A percentile compares a stretch with the other conserved stretches of the same genome.
phyloP scores from a whole-genome alignment of 2,329 filamentous ascomycete genomes.

The Cordyceps militaris region DNA sequence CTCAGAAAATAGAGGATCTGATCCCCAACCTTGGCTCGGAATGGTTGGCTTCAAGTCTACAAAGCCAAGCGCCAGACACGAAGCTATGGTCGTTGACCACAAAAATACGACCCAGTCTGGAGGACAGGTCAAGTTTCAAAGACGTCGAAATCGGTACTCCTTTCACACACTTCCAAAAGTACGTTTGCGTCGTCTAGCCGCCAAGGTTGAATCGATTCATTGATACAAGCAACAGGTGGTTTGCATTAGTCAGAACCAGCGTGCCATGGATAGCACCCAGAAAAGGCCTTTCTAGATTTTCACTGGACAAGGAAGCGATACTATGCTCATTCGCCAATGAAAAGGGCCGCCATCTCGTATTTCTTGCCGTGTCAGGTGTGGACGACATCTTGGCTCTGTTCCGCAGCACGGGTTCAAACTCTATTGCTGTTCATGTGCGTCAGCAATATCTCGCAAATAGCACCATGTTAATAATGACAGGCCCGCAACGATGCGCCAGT shows the following conservation, averaged over 20 bases:
- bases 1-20: conserved; percentile 43
- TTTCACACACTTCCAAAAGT: conserved; percentile 49
- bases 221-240: conserved; percentile 50
- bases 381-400: conserved; percentile 65
- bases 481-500: conserved; percentile 59
- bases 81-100: conserved; percentile 63
- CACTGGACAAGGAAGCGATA: conserved; percentile 69
- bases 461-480: conserved; percentile 27
- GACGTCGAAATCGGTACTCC: conserved; percentile 56
- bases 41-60: conserved; percentile 45
- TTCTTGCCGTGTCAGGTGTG: conserved; percentile 71
- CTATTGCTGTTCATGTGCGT: conserved; percentile 59
- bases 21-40: conserved; percentile 51
- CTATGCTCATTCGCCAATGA: conserved; percentile 68
- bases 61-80: conserved; percentile 62
- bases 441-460: too few species aligned
- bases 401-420: conserved; percentile 55
- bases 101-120: conserved; percentile 48
- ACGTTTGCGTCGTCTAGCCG: conserved; percentile 7
- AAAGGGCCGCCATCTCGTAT: conserved; percentile 66
- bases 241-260: conserved; percentile 73
- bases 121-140: conserved; percentile 49
- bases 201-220: not conserved
- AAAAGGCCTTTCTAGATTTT: conserved; percentile 63
- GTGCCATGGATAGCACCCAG: conserved; percentile 83